These are phyloP conservation scores for Globomyces sp. DNA, from an alignment of 371 early-diverging fungal species.

Conservation along the genomic window DNA sequence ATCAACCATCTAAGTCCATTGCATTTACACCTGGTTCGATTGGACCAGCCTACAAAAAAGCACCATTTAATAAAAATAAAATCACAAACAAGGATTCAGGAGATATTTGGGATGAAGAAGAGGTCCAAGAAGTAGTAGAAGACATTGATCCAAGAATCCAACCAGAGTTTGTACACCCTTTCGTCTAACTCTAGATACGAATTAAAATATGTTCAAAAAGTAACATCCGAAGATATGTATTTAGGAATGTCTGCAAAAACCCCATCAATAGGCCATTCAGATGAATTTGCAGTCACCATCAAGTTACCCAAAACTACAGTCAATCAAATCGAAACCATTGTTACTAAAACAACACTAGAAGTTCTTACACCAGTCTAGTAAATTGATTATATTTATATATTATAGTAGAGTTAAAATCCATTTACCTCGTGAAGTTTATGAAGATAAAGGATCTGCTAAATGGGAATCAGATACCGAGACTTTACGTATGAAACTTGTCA, in stretches of 20 bases:
- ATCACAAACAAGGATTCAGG: not conserved
- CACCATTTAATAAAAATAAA: not conserved
- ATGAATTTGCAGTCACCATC: constrained; percentile 25
- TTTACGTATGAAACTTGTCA: not conserved
- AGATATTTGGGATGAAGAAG: constrained; percentile 40
- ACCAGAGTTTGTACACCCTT: constrained; percentile 22
- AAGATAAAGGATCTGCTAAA: constrained; percentile 4
- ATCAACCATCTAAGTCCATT: too few species aligned
- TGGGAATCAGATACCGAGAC: constrained; percentile 3
- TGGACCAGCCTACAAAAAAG: constrained; percentile 3
- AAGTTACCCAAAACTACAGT: constrained; percentile 25
- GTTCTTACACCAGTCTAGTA: constrained; percentile 22
- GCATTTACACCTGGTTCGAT: constrained; percentile 24
- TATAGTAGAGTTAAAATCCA: not conserved
- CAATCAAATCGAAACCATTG: constrained; percentile 21
- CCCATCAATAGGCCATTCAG: constrained; percentile 24
- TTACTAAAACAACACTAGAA: constrained; percentile 19
- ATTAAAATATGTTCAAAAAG: constrained; percentile 32
- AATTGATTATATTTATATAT: too few species aligned
- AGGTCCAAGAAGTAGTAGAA: constrained; percentile 23
- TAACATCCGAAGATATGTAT: constrained; percentile 38
- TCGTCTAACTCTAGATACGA: constrained; percentile 22
- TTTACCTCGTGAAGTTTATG: not conserved
- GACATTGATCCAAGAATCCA: constrained; percentile 29
- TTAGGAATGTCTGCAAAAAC: constrained; percentile 36